These are phyloP conservation scores for Xylaria sp. DNA, from an alignment of 2,329 filamentous ascomycete genomes.

Conservation along the genomic window DNA sequence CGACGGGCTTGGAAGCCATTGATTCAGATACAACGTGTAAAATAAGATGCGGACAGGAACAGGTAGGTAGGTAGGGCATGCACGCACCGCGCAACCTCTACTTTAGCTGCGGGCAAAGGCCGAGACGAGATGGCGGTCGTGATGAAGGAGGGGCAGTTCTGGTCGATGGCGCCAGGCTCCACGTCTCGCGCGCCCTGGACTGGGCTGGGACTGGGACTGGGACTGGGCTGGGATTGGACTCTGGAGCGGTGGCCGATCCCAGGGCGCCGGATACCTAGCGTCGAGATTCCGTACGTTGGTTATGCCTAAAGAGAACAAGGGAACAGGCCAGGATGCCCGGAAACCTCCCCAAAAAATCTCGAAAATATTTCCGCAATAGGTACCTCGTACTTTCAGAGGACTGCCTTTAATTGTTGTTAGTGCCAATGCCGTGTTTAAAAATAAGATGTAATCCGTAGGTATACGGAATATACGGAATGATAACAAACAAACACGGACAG, in stretches of 20 bases:
- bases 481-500: too few relatives aligned
- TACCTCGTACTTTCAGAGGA: background rate
- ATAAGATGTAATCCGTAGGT: too few relatives aligned
- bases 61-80: constrained; percentile 11
- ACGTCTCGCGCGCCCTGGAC: constrained; percentile 14
- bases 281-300: background rate
- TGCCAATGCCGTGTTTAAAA: background rate
- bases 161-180: constrained; percentile 8
- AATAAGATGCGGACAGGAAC: constrained; percentile 7
- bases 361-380: background rate
- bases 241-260: constrained; percentile 13
- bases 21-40: constrained; percentile 8
- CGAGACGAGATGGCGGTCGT: constrained; percentile 11
- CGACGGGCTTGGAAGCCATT: constrained; percentile 11
- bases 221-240: too few relatives aligned
- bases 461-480: too few relatives aligned
- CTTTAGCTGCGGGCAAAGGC: constrained; percentile 12
- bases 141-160: constrained; percentile 15
- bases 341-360: background rate
- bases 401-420: background rate
- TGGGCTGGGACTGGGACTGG: too few relatives aligned
- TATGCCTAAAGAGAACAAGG: background rate
- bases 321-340: background rate
- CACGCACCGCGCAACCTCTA: background rate
- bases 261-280: constrained; percentile 12